Conservation (phyloP, 805 yeast species). For the Teunomyces funiuensis region DNA sequence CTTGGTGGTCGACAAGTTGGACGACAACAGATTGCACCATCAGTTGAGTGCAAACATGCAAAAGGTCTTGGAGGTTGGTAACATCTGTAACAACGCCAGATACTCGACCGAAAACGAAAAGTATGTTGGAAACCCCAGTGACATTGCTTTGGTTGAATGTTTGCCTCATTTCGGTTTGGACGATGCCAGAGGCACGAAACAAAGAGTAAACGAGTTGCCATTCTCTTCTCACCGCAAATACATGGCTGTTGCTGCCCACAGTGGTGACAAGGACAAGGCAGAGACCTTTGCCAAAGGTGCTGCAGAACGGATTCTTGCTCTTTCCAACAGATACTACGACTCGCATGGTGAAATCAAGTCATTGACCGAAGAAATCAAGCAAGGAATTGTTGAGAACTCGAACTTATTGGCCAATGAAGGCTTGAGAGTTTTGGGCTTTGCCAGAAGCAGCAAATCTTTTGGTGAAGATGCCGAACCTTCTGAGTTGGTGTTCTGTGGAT, state of each 20-base stretch:
- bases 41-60: conserved; percentile 55
- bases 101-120: conserved; percentile 67
- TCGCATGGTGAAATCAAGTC: conserved; percentile 60
- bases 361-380: conserved; percentile 50
- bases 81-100: conserved; percentile 72
- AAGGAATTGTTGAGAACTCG: conserved; percentile 56
- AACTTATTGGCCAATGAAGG: conserved; percentile 76
- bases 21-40: conserved; percentile 39
- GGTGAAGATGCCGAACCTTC: conserved; percentile 45
- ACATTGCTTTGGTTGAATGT: conserved; percentile 82
- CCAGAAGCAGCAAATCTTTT: conserved; percentile 46
- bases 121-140: conserved; percentile 91
- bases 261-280: conserved; percentile 56
- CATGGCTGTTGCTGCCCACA: conserved; percentile 78
- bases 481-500: conserved; percentile 75
- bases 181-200: conserved; percentile 62
- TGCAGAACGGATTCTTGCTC: conserved; percentile 64
- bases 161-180: conserved; percentile 67
- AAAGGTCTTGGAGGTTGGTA: conserved; percentile 62
- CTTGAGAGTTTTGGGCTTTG: conserved; percentile 80
- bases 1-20: conserved; percentile 48
- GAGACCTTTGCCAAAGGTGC: conserved; percentile 88
- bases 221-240: conserved; percentile 82
- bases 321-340: conserved; percentile 59
- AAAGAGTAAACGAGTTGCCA: conserved; percentile 73